These are phyloP conservation scores for Zygoascus tannicola DNA, from an alignment of 805 yeast genomes.

Conservation along the genomic window DNA sequence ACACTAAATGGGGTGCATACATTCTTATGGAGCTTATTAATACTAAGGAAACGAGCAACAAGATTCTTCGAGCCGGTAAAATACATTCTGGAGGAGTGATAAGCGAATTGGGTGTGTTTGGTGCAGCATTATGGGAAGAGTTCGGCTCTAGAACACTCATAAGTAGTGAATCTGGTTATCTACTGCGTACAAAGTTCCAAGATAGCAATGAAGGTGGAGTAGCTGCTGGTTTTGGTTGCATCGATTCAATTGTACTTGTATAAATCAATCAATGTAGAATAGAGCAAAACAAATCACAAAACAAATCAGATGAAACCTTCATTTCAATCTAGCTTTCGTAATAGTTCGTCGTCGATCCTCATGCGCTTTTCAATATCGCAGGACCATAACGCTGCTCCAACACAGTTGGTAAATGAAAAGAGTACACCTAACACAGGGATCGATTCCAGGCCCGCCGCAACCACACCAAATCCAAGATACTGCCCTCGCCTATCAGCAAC, in stretches of 20 bases:
- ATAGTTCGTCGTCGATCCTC: slow-evolving; percentile 1
- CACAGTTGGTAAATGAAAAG: slow-evolving; percentile 29
- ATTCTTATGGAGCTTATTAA: slow-evolving; percentile 88
- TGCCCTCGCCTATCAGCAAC: slow-evolving; percentile 23
- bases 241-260: slow-evolving; percentile 64
- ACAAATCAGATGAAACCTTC: no score
- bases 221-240: slow-evolving; percentile 97
- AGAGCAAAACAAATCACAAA: no score
- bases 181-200: slow-evolving; percentile 80
- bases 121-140: slow-evolving; percentile 65
- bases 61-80: slow-evolving; percentile 58
- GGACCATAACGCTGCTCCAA: slow-evolving; percentile 34
- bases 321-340: neutral
- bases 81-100: slow-evolving; percentile 64
- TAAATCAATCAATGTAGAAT: neutral
- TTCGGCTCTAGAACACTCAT: slow-evolving; percentile 29
- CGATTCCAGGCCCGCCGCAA: slow-evolving; percentile 30
- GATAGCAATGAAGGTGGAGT: slow-evolving; percentile 95
- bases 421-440: slow-evolving; percentile 29
- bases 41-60: slow-evolving; percentile 61
- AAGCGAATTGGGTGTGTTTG: slow-evolving; percentile 88
- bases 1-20: slow-evolving; percentile 78
- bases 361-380: slow-evolving; percentile 21
- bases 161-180: slow-evolving; percentile 73
- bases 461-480: slow-evolving; percentile 28